phyloP scores from a whole-genome alignment of 306 rosid genomes.

The Gillenia trifoliata region DNA sequence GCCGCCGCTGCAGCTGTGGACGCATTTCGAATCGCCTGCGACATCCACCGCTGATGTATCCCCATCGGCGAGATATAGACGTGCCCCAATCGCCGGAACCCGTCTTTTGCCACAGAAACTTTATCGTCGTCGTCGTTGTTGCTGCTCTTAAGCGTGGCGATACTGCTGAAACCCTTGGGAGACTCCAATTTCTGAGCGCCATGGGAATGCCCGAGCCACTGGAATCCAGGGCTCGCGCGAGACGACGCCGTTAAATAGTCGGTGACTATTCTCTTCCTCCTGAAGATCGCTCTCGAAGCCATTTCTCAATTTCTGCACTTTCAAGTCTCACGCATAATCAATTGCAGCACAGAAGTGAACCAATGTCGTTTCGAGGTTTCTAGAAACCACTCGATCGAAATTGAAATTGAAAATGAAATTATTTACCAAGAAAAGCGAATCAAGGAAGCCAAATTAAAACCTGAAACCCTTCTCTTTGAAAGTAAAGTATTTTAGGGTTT shows the following conservation, averaged over 20 bases:
- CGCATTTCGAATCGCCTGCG: constrained; percentile 35
- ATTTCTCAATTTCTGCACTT: constrained; percentile 18
- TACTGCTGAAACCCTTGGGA: constrained; percentile 20
- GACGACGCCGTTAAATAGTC: constrained; percentile 25
- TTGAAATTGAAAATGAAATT: background rate
- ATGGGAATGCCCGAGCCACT: constrained; percentile 21
- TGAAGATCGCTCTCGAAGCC: constrained; percentile 61
- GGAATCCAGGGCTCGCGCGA: constrained; percentile 32
- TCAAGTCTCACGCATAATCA: constrained; percentile 12
- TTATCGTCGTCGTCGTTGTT: background rate
- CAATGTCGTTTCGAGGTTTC: background rate
- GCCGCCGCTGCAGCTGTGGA: constrained; percentile 43
- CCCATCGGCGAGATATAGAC: constrained; percentile 20
- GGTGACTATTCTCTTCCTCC: constrained; percentile 41
- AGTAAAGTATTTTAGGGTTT: background rate
- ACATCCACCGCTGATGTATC: constrained; percentile 27
- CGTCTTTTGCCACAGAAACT: constrained; percentile 16
- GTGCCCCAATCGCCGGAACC: constrained; percentile 8
- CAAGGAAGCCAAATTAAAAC: background rate
- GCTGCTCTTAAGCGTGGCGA: constrained; percentile 1
- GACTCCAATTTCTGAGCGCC: constrained; percentile 15
- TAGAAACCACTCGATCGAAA: background rate
- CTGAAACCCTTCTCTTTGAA: background rate
- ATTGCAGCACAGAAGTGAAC: background rate
- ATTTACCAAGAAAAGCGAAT: background rate